These are phyloP conservation scores for Pythium rishiriense DNA, from an alignment of 352 stramenopile species.

Conservation along the genomic window DNA sequence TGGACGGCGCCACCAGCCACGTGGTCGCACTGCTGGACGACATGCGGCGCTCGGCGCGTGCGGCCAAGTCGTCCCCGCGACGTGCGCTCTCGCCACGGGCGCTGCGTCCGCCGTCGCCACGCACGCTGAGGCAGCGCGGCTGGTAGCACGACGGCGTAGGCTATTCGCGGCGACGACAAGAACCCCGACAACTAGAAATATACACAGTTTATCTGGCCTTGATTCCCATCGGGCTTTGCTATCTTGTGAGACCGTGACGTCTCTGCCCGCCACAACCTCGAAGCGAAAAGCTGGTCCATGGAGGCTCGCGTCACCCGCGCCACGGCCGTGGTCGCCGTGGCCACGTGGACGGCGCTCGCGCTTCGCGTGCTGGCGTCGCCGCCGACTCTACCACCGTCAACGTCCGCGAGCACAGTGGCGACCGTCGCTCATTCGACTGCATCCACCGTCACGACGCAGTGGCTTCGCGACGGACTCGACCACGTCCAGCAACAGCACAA, in stretches of 20 bases:
- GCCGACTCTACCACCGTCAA: not conserved
- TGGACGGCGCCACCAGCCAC: slow-evolving; percentile 14
- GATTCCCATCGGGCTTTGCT: not conserved
- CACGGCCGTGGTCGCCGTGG: not conserved
- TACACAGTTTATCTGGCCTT: too few relatives aligned
- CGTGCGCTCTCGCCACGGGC: not conserved
- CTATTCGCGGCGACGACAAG: not conserved
- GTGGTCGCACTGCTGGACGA: slow-evolving; percentile 15
- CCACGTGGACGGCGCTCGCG: slow-evolving; percentile 1
- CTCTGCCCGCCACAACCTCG: too few relatives aligned
- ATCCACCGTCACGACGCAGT: not conserved
- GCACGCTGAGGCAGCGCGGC: slow-evolving; percentile 13
- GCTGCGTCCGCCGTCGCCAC: slow-evolving; percentile 9
- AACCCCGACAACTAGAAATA: not conserved
- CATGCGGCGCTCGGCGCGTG: slow-evolving; percentile 3
- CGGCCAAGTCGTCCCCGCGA: slow-evolving; percentile 19
- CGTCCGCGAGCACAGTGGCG: not conserved
- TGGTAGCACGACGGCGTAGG: not conserved
- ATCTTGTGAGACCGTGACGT: too few relatives aligned
- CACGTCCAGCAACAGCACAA: not conserved
- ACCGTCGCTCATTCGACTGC: not conserved
- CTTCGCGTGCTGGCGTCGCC: not conserved
- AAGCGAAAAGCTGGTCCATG: too few relatives aligned
- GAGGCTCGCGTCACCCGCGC: not conserved
- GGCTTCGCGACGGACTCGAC: not conserved